Percentiles rank a stretch among this genome's conserved stretches.
Evolutionary conservation across 2,329 filamentous ascomycete genomes (phyloP).

Genomic region (Falciphora oryzae): DNA sequence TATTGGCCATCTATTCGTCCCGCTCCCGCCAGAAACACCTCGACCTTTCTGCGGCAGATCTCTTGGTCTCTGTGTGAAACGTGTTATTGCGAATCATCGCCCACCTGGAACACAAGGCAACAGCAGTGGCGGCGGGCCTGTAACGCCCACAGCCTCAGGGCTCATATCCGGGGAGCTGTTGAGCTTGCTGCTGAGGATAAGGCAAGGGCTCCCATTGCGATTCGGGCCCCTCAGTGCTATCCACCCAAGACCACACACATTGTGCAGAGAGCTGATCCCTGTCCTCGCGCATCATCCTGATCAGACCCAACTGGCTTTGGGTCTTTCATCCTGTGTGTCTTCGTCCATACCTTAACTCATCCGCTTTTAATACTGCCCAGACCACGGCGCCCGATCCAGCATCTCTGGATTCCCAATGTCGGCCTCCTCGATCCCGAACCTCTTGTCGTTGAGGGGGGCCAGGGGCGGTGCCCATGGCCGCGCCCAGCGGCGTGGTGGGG

Average conservation of each 20-base stretch:
- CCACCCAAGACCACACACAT: too few relatives aligned
- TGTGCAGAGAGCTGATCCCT: too few relatives aligned
- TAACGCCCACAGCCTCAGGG: background rate
- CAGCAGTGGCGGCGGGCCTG: background rate
- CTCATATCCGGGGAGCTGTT: background rate
- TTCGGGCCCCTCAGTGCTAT: too few relatives aligned
- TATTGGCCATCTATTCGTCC: too few relatives aligned
- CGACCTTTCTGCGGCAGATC: too few relatives aligned
- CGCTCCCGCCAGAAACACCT: too few relatives aligned
- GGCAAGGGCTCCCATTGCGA: too few relatives aligned
- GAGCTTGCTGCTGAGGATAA: too few relatives aligned
- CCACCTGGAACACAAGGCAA: background rate
- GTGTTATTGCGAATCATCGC: background rate
- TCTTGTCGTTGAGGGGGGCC: constrained; percentile 52
- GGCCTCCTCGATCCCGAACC: constrained; percentile 71
- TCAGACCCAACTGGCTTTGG: background rate
- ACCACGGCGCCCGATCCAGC: background rate
- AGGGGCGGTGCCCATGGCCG: constrained; percentile 18
- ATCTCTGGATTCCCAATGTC: constrained; percentile 49
- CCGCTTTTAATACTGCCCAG: background rate
- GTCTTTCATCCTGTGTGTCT: background rate
- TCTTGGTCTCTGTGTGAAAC: too few relatives aligned
- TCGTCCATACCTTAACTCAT: background rate
- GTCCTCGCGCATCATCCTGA: too few relatives aligned
- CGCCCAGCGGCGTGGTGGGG: constrained; percentile 16